phyloP scores from a whole-genome alignment of 1,284 basidiomycete genomes.

The Papiliotrema fonsecae region DNA sequence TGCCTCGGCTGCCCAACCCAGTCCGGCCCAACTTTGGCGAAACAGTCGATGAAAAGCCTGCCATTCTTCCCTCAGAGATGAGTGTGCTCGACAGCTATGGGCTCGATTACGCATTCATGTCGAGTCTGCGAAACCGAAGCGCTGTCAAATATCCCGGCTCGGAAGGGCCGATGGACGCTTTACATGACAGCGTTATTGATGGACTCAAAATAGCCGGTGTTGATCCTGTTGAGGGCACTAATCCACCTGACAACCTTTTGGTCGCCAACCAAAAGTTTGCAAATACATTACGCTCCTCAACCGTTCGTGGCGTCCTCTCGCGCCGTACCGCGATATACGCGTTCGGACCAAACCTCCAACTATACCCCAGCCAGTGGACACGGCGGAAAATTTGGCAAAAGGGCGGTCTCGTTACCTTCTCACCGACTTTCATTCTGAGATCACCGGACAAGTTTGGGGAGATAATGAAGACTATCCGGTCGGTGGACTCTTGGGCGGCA shows the following conservation, averaged over 20 bases:
- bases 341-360: constrained; percentile 17
- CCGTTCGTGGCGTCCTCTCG: not conserved
- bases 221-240: not conserved
- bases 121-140: not conserved
- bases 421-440: constrained; percentile 28
- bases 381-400: constrained; percentile 18
- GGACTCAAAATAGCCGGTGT: not conserved
- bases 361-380: constrained; percentile 15
- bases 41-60: not conserved
- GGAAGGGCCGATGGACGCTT: constrained; percentile 3
- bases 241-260: not conserved
- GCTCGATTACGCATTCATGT: constrained; percentile 5
- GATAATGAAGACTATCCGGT: constrained; percentile 23
- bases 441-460: constrained; percentile 20
- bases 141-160: constrained; percentile 5
- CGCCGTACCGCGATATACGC: constrained; percentile 11
- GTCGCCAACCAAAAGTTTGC: not conserved
- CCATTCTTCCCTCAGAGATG: not conserved
- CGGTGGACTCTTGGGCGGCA: constrained; percentile 23
- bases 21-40: constrained; percentile 11
- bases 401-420: constrained; percentile 36
- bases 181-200: not conserved
- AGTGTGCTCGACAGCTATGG: constrained; percentile 12
- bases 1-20: constrained; percentile 21
- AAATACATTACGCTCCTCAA: not conserved